Base-by-base conservation (phyloP, 257 asterid species). In the Coffea canephora region DNA sequence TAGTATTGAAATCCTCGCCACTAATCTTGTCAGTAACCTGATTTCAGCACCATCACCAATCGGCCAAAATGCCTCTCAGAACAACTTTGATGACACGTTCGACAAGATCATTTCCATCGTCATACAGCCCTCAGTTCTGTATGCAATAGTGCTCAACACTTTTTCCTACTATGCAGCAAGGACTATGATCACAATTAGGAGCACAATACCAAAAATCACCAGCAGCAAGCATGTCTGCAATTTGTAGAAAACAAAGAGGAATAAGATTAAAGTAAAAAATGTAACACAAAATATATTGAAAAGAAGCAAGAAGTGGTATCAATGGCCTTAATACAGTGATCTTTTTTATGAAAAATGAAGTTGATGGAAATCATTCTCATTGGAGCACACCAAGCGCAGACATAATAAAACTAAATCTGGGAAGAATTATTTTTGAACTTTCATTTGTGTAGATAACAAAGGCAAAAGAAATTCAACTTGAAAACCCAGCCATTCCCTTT, bases 181-280 rank as follows among this genome's bases (percentile, higher is more conserved):
- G 73, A 94, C 89, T 69, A 94, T 85, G 76, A 94, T 80, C 89
- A 94, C 88, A 74, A 94, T 94, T 83, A 92, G 91, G 82, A 94
- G 87, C 81, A 90, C 88, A 31, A 94, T 90, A 74, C 94, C 97
- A 25, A 94, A 94, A 66, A 94, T 94, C 81, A 94, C 98, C 67
- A 94, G 90, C 64, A 94, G 91, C 73, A 94, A 87, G 90, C 98
- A 94, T 65, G 94, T 78, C 98, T 94, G 95, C 88, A 87, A 54
- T 19, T 39, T 39, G 43, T 39, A 39, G 3, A 39, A 39, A 39
- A 4, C 43, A 39, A 39, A 1, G 43, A 39, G 43, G 43, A 39
- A 39, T 16, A 45, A 39, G 3, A 16, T 39, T 14, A 36, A n/a
- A 12, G 25, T 15, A 46, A 1, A 46, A 2, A n/a, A 61, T 12